Evolutionary conservation across 2,329 filamentous ascomycete genomes (phyloP).

Genomic region (Aspergillus neoniger): DNA sequence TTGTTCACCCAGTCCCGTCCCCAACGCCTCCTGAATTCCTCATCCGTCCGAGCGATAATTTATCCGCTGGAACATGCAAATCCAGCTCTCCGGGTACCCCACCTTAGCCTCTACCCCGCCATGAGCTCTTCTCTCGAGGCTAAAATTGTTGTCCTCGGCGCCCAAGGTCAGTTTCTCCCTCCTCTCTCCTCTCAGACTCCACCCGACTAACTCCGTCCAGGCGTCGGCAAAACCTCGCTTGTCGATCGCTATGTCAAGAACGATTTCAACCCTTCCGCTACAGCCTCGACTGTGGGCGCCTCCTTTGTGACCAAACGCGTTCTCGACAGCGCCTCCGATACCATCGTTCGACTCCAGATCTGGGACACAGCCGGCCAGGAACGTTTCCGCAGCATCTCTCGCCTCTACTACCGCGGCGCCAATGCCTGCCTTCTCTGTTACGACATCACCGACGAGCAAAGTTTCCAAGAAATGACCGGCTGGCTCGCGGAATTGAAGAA

Average conservation of each 20-base stretch:
- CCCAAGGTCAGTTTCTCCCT: slow-evolving; percentile 44
- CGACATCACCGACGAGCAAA: slow-evolving; percentile 82
- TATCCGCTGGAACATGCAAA: slow-evolving; percentile 33
- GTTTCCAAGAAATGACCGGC: slow-evolving; percentile 87
- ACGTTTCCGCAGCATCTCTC: slow-evolving; percentile 89
- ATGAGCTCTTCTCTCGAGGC: slow-evolving; percentile 55
- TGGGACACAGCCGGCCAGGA: slow-evolving; percentile 98
- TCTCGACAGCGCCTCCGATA: slow-evolving; percentile 80
- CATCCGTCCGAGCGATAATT: too few species aligned
- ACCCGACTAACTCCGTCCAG: slow-evolving; percentile 29
- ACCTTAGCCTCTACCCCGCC: slow-evolving; percentile 33
- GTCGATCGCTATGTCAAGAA: slow-evolving; percentile 54
- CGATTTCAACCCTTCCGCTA: slow-evolving; percentile 44
- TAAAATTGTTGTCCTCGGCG: slow-evolving; percentile 56
- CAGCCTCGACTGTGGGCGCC: slow-evolving; percentile 71
- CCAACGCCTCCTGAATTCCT: background rate
- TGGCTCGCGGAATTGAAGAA: slow-evolving; percentile 85
- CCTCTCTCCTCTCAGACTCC: background rate
- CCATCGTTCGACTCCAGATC: slow-evolving; percentile 86
- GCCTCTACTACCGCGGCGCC: slow-evolving; percentile 93
- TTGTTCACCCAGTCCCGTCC: background rate
- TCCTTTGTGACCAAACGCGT: slow-evolving; percentile 79
- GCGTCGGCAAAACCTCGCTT: slow-evolving; percentile 56
- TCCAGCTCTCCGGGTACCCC: slow-evolving; percentile 26
- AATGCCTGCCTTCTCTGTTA: slow-evolving; percentile 94